Percentiles rank a stretch among this genome's conserved stretches.
Evolutionary conservation across 768 basidiomycete species (phyloP).

Genomic region (Fibroporia radiculosa): DNA sequence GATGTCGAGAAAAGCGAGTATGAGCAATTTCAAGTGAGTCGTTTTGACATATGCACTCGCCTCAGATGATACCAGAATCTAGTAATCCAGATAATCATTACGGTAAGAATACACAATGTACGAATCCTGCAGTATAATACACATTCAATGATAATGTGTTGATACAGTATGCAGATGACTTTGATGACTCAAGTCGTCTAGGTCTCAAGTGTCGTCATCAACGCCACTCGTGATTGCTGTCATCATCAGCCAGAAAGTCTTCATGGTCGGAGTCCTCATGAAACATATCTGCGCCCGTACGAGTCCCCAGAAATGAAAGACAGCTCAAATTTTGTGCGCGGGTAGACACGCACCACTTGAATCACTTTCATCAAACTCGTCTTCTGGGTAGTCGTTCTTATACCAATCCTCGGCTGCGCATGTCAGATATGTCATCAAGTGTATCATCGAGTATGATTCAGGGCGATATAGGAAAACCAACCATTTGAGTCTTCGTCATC

Average conservation of each 20-base stretch:
- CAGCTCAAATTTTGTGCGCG: neutral
- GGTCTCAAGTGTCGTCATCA: neutral
- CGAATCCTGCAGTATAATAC: neutral
- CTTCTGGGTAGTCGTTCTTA: conserved; percentile 81
- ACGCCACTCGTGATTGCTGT: conserved; percentile 3
- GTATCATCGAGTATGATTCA: neutral
- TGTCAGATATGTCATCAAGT: no score
- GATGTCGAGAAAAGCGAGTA: no score
- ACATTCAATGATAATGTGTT: neutral
- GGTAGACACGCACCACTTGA: conserved; percentile 12
- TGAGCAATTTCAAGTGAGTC: no score
- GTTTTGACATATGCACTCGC: no score
- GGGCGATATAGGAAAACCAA: conserved; percentile 21
- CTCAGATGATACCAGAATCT: no score
- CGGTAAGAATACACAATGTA: no score
- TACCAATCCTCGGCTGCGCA: conserved; percentile 70
- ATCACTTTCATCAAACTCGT: conserved; percentile 10
- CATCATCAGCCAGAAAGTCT: conserved; percentile 26
- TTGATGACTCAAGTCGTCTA: neutral
- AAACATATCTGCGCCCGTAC: conserved; percentile 38
- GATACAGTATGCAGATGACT: neutral
- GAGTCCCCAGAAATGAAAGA: neutral
- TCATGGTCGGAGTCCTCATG: conserved; percentile 48
- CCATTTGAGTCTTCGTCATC: conserved; percentile 85
- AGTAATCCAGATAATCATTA: no score